Base-by-base conservation (phyloP, 1,139 yeast species). In the Fermentozyma sake region DNA sequence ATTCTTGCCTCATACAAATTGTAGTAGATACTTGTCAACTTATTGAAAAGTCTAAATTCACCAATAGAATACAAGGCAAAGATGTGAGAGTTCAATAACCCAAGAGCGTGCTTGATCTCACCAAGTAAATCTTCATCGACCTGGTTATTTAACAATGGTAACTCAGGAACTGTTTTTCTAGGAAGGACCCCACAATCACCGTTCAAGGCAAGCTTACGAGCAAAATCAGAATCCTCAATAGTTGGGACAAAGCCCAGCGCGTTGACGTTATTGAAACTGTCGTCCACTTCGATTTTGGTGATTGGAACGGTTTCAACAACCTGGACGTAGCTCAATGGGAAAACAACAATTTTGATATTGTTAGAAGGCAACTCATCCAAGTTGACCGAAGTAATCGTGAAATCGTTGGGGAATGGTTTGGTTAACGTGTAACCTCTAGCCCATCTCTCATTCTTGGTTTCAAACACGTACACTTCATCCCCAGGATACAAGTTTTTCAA, bases 401-500 rank as follows among this genome's bases (percentile, higher is more conserved):
- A 80, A 47, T 79, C 85, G 26, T 74, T 69, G 2, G 91, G 91
- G 34, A 76, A 59, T 4, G 89, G 86, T 38, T 72, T 71, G 24
- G 70, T 46, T 22, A 76, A 61, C 4, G 74, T 67, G 51, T 85
- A 84, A 12, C 89, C 95, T 45, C 95, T 68, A 19, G 79, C 87
- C 95, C 95, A 85, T 35, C 72, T 72, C 10, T 66, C 65, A 24
- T 61, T 62, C 39, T 72, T 72, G 16, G 78, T 65, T 52, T 86
- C 96, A 47, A 86, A 83, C 18, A 84, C 62, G 51, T 72, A 84
- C 16, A 84, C 77, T 38, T 80, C 84, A 50, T 86, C 95, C 19
- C 96, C 96, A 12, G 86, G 80, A 46, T 77, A 79, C 30, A 85
- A 53, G 44, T 80, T 75, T 37, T 60, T 61, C 53, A 71, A 72